Evolutionary conservation across 352 stramenopile genomes (phyloP), one percentile per base, ranked within the genome.

Genomic region (Saprolegnia diclina): DNA sequence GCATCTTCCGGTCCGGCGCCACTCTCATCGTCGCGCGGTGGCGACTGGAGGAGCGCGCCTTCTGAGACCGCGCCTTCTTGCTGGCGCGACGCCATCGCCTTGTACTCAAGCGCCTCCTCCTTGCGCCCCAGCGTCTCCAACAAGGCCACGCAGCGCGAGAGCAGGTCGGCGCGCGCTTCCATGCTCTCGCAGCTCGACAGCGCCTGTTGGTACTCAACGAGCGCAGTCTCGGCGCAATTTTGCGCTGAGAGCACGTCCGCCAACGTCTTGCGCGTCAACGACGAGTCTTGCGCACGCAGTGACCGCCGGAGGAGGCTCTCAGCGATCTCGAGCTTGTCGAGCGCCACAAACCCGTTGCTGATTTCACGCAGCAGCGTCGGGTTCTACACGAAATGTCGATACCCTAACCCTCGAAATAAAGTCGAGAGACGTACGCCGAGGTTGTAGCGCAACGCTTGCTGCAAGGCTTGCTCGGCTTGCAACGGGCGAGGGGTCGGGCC

Each of bases 281-380:
- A 88, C 46, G 84, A 92, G 65, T 94, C 86, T 32, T 88, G 79
- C 18, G 77, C 81, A 19, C 76, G 76, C 18, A 94, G 74, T 37
- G 84, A 85, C 4, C 84, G 79, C 19, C 81, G 79, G 38, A 94
- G 72, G 29, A 94, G 66, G 35, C 71, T 75, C 65, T 94, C 86
- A 6, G 86, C 86, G 22, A 83, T 77, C 72, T 91, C 84, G 1
- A 94, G 78, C 0, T 81, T 79, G 68, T 94, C 86, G 53, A 89
- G 80, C 29, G 86, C 81, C 7, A 94, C 79, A 32, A 90, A 92
- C 32, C 74, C 81, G 72, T 80, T 92, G 74, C 86, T 91, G n/a
- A 94, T 79, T 45, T 94, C 86, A 13, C 86, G 76, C 35, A 92
- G 72, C 24, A 94, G 72, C 32, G 71, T 80, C 0, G 81, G 77